phyloP scores from a whole-genome alignment of 129 eudicot species.

The Artemisia annua region DNA sequence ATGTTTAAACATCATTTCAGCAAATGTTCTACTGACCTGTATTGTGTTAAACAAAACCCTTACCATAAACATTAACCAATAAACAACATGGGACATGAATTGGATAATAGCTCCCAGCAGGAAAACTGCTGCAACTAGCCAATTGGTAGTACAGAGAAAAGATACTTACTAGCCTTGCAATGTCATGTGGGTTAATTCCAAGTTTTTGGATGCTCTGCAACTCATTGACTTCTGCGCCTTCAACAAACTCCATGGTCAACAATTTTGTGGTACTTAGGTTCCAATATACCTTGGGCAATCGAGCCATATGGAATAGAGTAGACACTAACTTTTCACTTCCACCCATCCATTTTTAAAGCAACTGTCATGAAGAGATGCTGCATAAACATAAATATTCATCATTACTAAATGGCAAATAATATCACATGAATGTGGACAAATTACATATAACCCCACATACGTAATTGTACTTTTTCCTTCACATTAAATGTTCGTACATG shows the following conservation, averaged over 20 bases:
- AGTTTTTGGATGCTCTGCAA: conserved; percentile 54
- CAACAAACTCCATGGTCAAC: conserved; percentile 90
- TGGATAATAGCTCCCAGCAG: not conserved
- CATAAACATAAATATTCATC: no score
- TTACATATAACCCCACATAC: no score
- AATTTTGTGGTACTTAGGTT: conserved; percentile 75
- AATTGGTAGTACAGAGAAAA: conserved; percentile 23
- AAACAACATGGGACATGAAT: not conserved
- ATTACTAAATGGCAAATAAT: no score
- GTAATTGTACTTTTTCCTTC: no score
- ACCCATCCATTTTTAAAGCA: no score
- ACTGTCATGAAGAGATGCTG: no score
- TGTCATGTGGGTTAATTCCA: conserved; percentile 65
- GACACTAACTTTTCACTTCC: no score
- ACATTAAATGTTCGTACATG: no score
- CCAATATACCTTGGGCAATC: conserved; percentile 73
- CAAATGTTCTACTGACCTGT: conserved; percentile 87
- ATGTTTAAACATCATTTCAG: conserved; percentile 97
- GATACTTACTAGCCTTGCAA: conserved; percentile 68
- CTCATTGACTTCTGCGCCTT: conserved; percentile 79
- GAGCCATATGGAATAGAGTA: no score
- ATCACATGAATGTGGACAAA: no score
- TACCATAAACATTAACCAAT: not conserved
- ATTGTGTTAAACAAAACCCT: not conserved
- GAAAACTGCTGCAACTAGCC: not conserved